Conservation (phyloP, 2,329 filamentous ascomycete genomes). For the Apiospora marii region DNA sequence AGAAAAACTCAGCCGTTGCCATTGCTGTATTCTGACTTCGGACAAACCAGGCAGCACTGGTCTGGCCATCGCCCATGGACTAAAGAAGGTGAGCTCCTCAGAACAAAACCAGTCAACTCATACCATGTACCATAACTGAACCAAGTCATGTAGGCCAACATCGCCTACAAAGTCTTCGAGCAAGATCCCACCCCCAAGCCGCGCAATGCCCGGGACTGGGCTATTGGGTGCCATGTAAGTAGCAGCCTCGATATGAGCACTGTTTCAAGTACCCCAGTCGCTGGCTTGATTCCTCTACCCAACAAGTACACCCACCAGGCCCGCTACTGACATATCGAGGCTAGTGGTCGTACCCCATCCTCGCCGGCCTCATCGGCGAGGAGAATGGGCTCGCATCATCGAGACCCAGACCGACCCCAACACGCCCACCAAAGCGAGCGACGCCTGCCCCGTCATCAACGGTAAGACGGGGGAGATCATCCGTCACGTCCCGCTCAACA, state of each 20-base stretch:
- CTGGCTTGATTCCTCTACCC: too few relatives aligned
- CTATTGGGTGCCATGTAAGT: slow-evolving; percentile 34
- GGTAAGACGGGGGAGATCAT: slow-evolving; percentile 35
- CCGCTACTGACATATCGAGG: not conserved
- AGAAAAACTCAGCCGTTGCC: not conserved
- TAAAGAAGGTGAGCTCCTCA: slow-evolving; percentile 31
- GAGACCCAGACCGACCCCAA: slow-evolving; percentile 33
- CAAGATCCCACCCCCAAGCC: slow-evolving; percentile 28
- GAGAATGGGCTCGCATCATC: slow-evolving; percentile 34
- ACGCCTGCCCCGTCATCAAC: slow-evolving; percentile 31
- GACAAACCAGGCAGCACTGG: slow-evolving; percentile 34
- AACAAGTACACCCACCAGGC: not conserved
- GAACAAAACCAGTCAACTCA: too few relatives aligned
- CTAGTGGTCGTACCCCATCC: slow-evolving; percentile 34
- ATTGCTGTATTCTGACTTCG: not conserved
- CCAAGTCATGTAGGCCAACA: slow-evolving; percentile 30
- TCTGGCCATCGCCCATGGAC: slow-evolving; percentile 36
- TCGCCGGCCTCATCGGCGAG: slow-evolving; percentile 33
- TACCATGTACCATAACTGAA: not conserved
- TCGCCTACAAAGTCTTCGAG: slow-evolving; percentile 38
- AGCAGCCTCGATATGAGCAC: not conserved
- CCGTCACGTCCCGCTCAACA: slow-evolving; percentile 27
- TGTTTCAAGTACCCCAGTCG: too few relatives aligned
- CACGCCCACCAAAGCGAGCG: slow-evolving; percentile 26
- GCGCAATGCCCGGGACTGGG: slow-evolving; percentile 38